phyloP scores from a whole-genome alignment of 2,329 filamentous ascomycete genomes.

The Daldinia eschscholtzii region DNA sequence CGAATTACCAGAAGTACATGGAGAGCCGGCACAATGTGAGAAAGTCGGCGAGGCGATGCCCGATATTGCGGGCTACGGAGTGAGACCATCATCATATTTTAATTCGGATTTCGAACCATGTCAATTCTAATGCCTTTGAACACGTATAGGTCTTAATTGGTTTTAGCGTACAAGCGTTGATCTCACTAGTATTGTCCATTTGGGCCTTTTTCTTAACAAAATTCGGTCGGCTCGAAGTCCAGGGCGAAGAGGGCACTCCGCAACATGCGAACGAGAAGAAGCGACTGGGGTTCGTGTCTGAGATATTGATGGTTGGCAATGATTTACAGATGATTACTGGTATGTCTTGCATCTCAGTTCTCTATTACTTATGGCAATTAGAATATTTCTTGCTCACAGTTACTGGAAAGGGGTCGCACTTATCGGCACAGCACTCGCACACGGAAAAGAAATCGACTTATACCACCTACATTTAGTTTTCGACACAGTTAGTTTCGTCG shows the following conservation, averaged over 20 bases:
- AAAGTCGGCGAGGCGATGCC: conserved; percentile 49
- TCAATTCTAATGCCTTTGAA: conserved; percentile 20
- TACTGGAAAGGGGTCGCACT: conserved; percentile 44
- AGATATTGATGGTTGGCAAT: conserved; percentile 54
- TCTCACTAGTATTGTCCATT: conserved; percentile 48
- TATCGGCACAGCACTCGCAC: conserved; percentile 49
- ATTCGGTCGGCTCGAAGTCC: conserved; percentile 47
- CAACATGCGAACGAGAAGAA: conserved; percentile 50
- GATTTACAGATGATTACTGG: conserved; percentile 53
- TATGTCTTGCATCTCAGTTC: conserved; percentile 15
- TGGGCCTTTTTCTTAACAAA: conserved; percentile 54
- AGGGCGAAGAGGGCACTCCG: conserved; percentile 47
- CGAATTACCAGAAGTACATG: conserved; percentile 21
- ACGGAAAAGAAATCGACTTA: conserved; percentile 43
- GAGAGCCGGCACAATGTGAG: conserved; percentile 48
- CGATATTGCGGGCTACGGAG: conserved; percentile 52
- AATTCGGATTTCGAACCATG: not conserved
- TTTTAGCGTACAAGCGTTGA: conserved; percentile 50
- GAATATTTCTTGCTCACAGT: conserved; percentile 12
- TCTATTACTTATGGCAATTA: not conserved
- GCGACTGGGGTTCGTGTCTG: conserved; percentile 51
- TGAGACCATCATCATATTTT: conserved; percentile 38
- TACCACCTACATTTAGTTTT: conserved; percentile 54
- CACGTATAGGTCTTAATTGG: conserved; percentile 50
- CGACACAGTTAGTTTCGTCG: conserved; percentile 53